These are phyloP conservation scores for Alternaria gansuensis DNA, from an alignment of 2,329 filamentous ascomycete genomes.

Conservation along the genomic window DNA sequence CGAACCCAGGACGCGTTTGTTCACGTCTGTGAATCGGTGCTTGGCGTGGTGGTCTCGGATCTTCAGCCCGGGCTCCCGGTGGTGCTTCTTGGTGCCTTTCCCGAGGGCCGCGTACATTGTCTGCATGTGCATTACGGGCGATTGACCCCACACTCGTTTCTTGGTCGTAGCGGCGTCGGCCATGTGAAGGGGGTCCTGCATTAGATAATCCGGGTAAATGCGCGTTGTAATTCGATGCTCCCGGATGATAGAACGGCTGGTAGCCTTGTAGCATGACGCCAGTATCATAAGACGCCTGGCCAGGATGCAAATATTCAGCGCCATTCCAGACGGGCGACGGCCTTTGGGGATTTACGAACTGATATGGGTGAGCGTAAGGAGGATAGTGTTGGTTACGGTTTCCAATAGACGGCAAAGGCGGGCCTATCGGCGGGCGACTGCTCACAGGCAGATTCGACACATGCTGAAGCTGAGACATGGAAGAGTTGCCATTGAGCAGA, in stretches of 20 bases:
- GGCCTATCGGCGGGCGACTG: conserved; percentile 19
- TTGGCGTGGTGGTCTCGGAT: conserved; percentile 28
- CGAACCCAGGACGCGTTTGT: conserved; percentile 20
- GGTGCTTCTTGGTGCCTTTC: conserved; percentile 17
- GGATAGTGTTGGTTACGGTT: conserved; percentile 24
- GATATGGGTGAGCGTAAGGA: conserved; percentile 18
- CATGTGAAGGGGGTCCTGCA: conserved; percentile 2
- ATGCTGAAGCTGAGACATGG: conserved; percentile 24
- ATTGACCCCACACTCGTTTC: conserved; percentile 12
- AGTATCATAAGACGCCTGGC: conserved; percentile 15
- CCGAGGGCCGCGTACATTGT: conserved; percentile 17
- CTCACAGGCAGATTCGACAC: conserved; percentile 14
- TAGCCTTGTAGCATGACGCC: conserved; percentile 14
- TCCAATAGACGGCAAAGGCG: conserved; percentile 21
- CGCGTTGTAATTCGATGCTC: conserved; percentile 8
- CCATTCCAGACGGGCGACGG: conserved; percentile 32
- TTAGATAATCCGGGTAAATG: conserved; percentile 13
- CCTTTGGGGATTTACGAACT: conserved; percentile 19
- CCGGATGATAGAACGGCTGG: conserved; percentile 10
- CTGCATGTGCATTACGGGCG: conserved; percentile 15
- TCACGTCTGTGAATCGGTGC: conserved; percentile 21
- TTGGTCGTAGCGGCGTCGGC: conserved; percentile 17
- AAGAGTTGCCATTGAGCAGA: conserved; percentile 17
- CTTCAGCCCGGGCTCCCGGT: conserved; percentile 25
- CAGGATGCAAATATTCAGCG: conserved; percentile 14